Evolutionary conservation across 2,329 filamentous ascomycete species (phyloP).

Genomic region (Aspergillus sp.): DNA sequence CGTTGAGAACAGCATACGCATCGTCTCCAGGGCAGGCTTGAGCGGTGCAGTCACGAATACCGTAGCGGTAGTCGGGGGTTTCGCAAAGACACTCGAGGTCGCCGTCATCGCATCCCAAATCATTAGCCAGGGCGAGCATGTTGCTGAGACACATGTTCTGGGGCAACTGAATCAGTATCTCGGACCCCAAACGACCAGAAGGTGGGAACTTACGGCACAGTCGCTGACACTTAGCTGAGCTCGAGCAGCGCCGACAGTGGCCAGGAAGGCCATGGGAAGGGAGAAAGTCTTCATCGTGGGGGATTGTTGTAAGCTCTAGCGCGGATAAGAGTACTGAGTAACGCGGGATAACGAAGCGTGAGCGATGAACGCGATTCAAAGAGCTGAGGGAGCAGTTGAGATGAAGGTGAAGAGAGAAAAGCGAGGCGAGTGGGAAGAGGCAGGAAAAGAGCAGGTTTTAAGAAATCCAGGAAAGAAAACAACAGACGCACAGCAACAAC

Average conservation of each 20-base stretch:
- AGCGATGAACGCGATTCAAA: constrained; percentile 1
- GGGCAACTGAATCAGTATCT: constrained; percentile 19
- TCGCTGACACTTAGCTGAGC: constrained; percentile 33
- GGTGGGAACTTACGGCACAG: constrained; percentile 35
- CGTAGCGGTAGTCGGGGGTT: constrained; percentile 46
- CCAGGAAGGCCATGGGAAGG: constrained; percentile 36
- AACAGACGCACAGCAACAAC: neutral
- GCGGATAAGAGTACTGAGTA: constrained; percentile 9
- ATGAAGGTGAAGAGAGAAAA: constrained; percentile 14
- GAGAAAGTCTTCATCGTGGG: constrained; percentile 41
- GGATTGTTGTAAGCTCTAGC: constrained; percentile 1
- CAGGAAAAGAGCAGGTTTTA: constrained; percentile 7
- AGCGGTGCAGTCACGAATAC: constrained; percentile 52
- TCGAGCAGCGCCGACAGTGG: constrained; percentile 30
- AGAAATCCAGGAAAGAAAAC: neutral
- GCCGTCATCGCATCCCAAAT: constrained; percentile 44
- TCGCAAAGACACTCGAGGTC: constrained; percentile 49
- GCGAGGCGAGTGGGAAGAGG: neutral
- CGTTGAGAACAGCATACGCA: constrained; percentile 35
- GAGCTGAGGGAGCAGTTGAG: neutral
- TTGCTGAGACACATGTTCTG: constrained; percentile 51
- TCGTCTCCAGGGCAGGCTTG: constrained; percentile 49
- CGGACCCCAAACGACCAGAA: neutral
- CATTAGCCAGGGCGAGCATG: constrained; percentile 46
- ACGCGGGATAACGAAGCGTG: neutral